These are phyloP conservation scores for Colletotrichum sp. DNA, from an alignment of 2,329 filamentous ascomycete species.

Conservation along the genomic window DNA sequence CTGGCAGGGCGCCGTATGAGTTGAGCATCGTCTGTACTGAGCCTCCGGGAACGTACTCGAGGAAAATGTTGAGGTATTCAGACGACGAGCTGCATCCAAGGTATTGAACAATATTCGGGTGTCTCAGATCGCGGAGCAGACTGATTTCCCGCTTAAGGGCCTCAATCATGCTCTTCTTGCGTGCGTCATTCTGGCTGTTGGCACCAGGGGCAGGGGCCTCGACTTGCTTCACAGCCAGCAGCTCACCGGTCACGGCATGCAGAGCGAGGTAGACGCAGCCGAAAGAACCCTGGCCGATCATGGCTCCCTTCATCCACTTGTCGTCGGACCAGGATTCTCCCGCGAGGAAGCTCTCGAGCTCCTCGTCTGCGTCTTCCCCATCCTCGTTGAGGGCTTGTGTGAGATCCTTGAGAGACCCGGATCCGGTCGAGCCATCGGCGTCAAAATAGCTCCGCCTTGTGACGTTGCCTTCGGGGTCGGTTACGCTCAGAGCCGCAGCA, in stretches of 20 bases:
- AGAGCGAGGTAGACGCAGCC: slow-evolving; percentile 94
- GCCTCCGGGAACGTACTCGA: slow-evolving; percentile 97
- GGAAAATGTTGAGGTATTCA: slow-evolving; percentile 97
- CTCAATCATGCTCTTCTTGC: slow-evolving; percentile 98
- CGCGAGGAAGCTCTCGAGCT: slow-evolving; percentile 86
- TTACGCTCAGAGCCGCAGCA: slow-evolving; percentile 65
- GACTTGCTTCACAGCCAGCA: slow-evolving; percentile 98
- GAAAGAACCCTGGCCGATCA: slow-evolving; percentile 97
- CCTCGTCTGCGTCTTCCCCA: slow-evolving; percentile 89
- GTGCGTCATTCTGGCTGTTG: slow-evolving; percentile 81
- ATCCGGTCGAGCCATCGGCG: slow-evolving; percentile 73
- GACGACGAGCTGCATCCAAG: slow-evolving; percentile 92
- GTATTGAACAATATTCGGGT: slow-evolving; percentile 98
- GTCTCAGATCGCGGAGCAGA: slow-evolving; percentile 89
- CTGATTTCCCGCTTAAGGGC: slow-evolving; percentile 96
- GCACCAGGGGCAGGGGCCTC: slow-evolving; percentile 82
- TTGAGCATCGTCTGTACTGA: slow-evolving; percentile 99
- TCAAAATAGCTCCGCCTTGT: slow-evolving; percentile 84
- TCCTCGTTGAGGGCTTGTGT: slow-evolving; percentile 87
- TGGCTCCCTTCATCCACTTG: slow-evolving; percentile 99
- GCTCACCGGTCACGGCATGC: slow-evolving; percentile 93
- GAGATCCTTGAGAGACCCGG: slow-evolving; percentile 81
- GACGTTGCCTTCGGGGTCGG: slow-evolving; percentile 76
- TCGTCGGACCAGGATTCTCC: slow-evolving; percentile 95
- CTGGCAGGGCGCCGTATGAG: slow-evolving; percentile 93